A percentile compares a stretch with the other conserved stretches of the same genome.
phyloP scores from a whole-genome alignment of 176 grass and related monocot species.

The Zoysia japonica region DNA sequence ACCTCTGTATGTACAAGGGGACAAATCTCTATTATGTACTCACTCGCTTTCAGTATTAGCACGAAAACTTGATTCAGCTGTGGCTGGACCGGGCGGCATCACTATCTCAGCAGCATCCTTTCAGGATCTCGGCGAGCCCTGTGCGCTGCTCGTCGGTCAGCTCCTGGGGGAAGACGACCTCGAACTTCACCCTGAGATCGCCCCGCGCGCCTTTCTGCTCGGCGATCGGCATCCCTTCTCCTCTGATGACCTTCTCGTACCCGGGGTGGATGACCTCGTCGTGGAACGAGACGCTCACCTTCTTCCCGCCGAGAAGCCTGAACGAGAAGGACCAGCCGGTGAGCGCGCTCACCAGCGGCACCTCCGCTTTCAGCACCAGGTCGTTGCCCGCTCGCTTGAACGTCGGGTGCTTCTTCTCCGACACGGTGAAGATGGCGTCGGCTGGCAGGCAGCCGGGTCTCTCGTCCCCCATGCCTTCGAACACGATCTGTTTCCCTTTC shows the following conservation, averaged over 20 bases:
- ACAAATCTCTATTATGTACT: slow-evolving; percentile 47
- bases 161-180: slow-evolving; percentile 69
- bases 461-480: slow-evolving; percentile 76
- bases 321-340: slow-evolving; percentile 88
- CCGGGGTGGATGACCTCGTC: slow-evolving; percentile 77
- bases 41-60: slow-evolving; percentile 50
- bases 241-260: slow-evolving; percentile 67
- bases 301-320: slow-evolving; percentile 63
- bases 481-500: slow-evolving; percentile 68
- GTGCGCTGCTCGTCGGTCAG: slow-evolving; percentile 59
- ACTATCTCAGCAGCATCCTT: slow-evolving; percentile 40
- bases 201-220: slow-evolving; percentile 57
- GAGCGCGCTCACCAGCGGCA: slow-evolving; percentile 77
- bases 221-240: slow-evolving; percentile 78
- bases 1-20: slow-evolving; percentile 77
- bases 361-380: slow-evolving; percentile 85
- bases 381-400: slow-evolving; percentile 86
- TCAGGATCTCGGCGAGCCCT: slow-evolving; percentile 59
- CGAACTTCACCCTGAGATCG: slow-evolving; percentile 71
- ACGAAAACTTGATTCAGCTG: slow-evolving; percentile 55
- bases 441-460: slow-evolving; percentile 66
- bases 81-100: not conserved
- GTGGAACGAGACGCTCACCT: slow-evolving; percentile 69
- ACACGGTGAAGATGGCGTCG: slow-evolving; percentile 60
- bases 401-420: slow-evolving; percentile 69